Evolutionary conservation across 2,329 filamentous ascomycete species (phyloP).

Genomic region (Penicillium sclerotigenum): DNA sequence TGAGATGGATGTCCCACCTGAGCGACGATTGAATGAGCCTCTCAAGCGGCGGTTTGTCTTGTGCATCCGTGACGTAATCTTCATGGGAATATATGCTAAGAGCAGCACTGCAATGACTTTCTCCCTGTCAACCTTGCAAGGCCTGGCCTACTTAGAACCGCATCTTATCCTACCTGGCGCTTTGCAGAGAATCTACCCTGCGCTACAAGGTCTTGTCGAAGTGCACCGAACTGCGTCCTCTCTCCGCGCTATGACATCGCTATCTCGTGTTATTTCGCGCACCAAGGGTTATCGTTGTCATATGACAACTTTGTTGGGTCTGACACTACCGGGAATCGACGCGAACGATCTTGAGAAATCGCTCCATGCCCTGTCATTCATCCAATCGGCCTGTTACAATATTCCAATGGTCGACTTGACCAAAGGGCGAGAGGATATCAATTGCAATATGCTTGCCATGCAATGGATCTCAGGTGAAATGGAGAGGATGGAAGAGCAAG

Average conservation of each 20-base stretch:
- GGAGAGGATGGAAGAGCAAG: conserved; percentile 86
- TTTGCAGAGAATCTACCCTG: conserved; percentile 92
- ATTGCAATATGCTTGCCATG: conserved; percentile 74
- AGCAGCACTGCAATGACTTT: conserved; percentile 87
- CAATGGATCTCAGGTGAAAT: conserved; percentile 94
- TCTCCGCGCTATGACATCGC: conserved; percentile 83
- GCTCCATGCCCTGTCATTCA: conserved; percentile 87
- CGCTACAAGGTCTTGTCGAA: conserved; percentile 92
- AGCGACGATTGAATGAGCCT: conserved; percentile 73
- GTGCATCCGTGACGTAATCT: conserved; percentile 85
- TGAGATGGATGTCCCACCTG: conserved; percentile 80
- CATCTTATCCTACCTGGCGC: conserved; percentile 89
- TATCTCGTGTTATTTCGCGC: conserved; percentile 84
- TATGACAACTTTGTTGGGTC: conserved; percentile 85
- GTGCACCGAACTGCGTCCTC: conserved; percentile 95
- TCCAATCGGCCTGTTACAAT: conserved; percentile 93
- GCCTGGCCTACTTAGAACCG: conserved; percentile 85
- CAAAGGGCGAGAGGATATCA: conserved; percentile 63
- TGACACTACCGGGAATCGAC: conserved; percentile 92
- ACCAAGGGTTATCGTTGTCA: conserved; percentile 97
- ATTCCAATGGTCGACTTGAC: conserved; percentile 87
- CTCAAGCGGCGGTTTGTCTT: conserved; percentile 86
- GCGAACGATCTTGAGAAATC: conserved; percentile 98
- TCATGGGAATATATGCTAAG: conserved; percentile 98
- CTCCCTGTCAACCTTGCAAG: conserved; percentile 85